phyloP scores from a whole-genome alignment of 108 stramenopile species.

The Chaetoceros tenuissimus region DNA sequence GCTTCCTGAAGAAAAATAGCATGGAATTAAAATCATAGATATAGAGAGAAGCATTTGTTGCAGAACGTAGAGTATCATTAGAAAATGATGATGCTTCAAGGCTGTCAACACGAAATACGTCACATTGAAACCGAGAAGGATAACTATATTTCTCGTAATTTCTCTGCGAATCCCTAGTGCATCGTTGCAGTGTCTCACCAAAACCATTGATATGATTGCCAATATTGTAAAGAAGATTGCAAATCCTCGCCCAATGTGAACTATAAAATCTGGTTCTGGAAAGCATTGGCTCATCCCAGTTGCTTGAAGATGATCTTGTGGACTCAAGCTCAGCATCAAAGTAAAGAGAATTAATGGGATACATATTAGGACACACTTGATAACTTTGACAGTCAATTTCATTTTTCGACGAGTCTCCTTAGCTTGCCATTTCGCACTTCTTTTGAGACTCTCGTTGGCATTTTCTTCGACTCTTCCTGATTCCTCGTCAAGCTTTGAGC shows the following conservation, averaged over 20 bases:
- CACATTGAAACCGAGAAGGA: constrained; percentile 4
- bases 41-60: constrained; percentile 8
- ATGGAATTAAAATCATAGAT: constrained; percentile 10
- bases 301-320: background rate
- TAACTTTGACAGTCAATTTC: background rate
- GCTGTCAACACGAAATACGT: background rate
- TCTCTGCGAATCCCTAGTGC: constrained; percentile 11
- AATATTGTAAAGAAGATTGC: background rate
- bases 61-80: constrained; percentile 1
- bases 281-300: background rate
- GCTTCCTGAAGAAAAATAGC: background rate
- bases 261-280: background rate
- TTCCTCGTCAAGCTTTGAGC: background rate
- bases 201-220: background rate
- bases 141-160: constrained; percentile 13
- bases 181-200: constrained; percentile 1
- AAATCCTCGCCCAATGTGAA: background rate
- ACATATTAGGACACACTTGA: background rate
- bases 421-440: background rate
- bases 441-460: background rate
- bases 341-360: background rate
- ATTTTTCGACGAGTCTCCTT: background rate
- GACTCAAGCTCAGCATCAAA: background rate
- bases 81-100: background rate
- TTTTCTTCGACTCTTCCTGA: background rate